A percentile compares a stretch with the other conserved stretches of the same genome.
Conservation (phyloP, 345 rosid species). For the Fremontodendron californicum region DNA sequence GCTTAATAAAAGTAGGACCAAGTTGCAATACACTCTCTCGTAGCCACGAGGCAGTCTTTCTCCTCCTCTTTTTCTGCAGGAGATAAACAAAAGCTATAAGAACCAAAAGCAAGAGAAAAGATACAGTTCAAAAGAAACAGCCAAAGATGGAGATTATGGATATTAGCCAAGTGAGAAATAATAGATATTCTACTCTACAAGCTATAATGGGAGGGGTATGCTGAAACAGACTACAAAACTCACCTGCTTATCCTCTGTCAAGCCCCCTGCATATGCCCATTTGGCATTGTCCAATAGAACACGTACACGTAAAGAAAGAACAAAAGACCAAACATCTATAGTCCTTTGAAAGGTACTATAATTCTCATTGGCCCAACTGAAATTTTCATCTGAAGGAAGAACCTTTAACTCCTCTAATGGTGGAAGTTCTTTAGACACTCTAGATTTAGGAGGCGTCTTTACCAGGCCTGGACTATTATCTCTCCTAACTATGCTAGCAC, state of each 20-base stretch:
- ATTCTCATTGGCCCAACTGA: slow-evolving; percentile 95
- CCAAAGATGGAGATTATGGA: background rate
- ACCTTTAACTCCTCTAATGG: slow-evolving; percentile 57
- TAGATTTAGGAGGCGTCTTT: slow-evolving; percentile 35
- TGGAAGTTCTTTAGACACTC: slow-evolving; percentile 45
- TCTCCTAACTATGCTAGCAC: slow-evolving; percentile 48
- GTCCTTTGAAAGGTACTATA: slow-evolving; percentile 68
- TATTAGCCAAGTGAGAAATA: slow-evolving; percentile 2
- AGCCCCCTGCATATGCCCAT: slow-evolving; percentile 78
- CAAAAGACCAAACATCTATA: slow-evolving; percentile 89
- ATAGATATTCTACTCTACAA: background rate
- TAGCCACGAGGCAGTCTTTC: slow-evolving; percentile 81
- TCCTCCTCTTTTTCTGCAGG: slow-evolving; percentile 64
- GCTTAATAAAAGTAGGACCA: slow-evolving; percentile 95
- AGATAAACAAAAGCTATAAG: slow-evolving; percentile 17
- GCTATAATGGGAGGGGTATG: background rate
- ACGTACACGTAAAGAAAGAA: slow-evolving; percentile 63
- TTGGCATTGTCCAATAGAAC: slow-evolving; percentile 76
- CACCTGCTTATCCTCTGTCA: slow-evolving; percentile 84
- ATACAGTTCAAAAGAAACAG: background rate
- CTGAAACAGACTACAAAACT: slow-evolving; percentile 10
- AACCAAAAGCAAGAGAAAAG: slow-evolving; percentile 11
- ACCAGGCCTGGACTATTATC: slow-evolving; percentile 37
- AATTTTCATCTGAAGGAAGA: slow-evolving; percentile 87
- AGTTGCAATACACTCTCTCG: slow-evolving; percentile 86